Percentiles rank a stretch among this genome's conserved stretches.
Evolutionary conservation across 2,329 filamentous ascomycete species (phyloP).

Genomic region (Blumeriella jaapii): DNA sequence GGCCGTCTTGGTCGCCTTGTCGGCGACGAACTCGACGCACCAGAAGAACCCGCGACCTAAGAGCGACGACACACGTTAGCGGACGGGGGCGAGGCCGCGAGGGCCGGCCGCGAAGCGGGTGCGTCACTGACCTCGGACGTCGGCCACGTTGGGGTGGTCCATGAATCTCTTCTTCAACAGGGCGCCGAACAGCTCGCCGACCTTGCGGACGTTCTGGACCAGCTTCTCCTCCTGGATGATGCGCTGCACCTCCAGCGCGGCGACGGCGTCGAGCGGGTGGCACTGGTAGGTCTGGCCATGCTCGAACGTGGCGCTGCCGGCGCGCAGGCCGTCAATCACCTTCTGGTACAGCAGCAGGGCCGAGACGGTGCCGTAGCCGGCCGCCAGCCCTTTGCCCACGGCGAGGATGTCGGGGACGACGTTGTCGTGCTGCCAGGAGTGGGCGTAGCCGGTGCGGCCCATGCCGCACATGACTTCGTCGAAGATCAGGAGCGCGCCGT

Average conservation of each 20-base stretch:
- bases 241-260: conserved; percentile 50
- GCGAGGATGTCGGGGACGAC: conserved; percentile 53
- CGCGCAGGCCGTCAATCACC: conserved; percentile 34
- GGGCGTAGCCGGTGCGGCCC: conserved; percentile 40
- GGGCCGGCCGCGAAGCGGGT: too few species aligned
- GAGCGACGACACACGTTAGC: too few species aligned
- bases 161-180: conserved; percentile 36
- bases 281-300: conserved; percentile 44
- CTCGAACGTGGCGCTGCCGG: conserved; percentile 23
- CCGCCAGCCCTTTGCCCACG: conserved; percentile 54
- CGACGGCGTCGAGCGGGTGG: conserved; percentile 46
- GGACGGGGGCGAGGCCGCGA: too few species aligned
- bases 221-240: conserved; percentile 46
- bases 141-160: conserved; percentile 39
- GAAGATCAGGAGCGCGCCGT: conserved; percentile 64
- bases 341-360: conserved; percentile 42
- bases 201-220: conserved; percentile 43
- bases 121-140: conserved; percentile 52
- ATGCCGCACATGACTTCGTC: conserved; percentile 61
- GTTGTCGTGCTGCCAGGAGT: conserved; percentile 43
- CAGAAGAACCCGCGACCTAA: conserved; percentile 47
- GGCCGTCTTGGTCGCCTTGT: conserved; percentile 38
- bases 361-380: conserved; percentile 50
- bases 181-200: conserved; percentile 40
- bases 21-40: conserved; percentile 42